A percentile compares a stretch with the other conserved stretches of the same genome.
These are phyloP conservation scores for Ruellia speciosa DNA, from an alignment of 305 asterid genomes.

Conservation along the genomic window DNA sequence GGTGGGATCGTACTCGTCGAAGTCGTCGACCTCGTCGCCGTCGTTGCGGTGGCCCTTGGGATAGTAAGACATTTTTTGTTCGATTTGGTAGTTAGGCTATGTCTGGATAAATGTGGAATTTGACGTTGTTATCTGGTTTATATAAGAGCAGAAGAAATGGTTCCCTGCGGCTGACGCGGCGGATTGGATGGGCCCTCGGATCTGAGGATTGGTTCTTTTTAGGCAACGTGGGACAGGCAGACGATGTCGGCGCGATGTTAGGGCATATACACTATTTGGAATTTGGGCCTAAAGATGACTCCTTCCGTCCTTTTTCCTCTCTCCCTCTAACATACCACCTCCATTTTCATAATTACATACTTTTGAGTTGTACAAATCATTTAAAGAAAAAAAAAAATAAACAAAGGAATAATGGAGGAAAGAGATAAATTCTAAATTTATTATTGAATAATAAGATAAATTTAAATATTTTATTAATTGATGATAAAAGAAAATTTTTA, in stretches of 20 bases:
- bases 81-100: not conserved
- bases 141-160: not conserved
- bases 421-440: too few species aligned
- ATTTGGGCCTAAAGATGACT: not conserved
- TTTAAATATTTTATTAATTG: too few species aligned
- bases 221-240: not conserved
- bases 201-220: not conserved
- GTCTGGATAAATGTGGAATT: too few species aligned
- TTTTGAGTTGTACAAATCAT: too few species aligned
- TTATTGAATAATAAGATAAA: too few species aligned
- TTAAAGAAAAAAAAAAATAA: too few species aligned
- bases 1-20: constrained; percentile 74
- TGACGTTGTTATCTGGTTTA: not conserved
- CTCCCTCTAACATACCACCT: too few species aligned
- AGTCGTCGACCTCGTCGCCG: constrained; percentile 55
- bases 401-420: too few species aligned
- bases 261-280: not conserved
- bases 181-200: not conserved
- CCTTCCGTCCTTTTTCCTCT: too few species aligned
- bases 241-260: not conserved
- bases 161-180: not conserved
- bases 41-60: constrained; percentile 52
- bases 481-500: too few species aligned
- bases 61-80: constrained; percentile 60
- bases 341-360: too few species aligned